Percentiles rank a stretch among this genome's conserved stretches.
Evolutionary conservation across 345 rosid genomes (phyloP).

Genomic region (Excoecaria cochinchinensis): DNA sequence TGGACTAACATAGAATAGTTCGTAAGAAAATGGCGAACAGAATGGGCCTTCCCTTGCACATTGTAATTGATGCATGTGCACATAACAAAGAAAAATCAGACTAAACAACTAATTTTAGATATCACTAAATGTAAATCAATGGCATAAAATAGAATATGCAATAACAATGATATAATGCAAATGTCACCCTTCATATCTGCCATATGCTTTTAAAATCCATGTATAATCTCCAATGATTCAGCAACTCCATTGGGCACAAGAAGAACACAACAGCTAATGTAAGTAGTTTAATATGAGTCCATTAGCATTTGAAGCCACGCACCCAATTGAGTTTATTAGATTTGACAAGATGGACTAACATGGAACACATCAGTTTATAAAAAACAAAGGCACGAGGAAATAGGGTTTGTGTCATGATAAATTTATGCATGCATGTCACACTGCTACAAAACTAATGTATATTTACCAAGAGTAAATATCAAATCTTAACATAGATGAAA

Average conservation of each 20-base stretch:
- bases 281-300: conserved; percentile 37
- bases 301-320: conserved; percentile 49
- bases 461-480: not conserved
- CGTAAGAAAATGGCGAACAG: no score
- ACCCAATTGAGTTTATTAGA: conserved; percentile 38
- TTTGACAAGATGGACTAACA: conserved; percentile 63
- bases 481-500: not conserved
- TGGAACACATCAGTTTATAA: not conserved
- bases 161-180: no score
- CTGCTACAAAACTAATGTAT: not conserved
- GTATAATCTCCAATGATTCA: conserved; percentile 27
- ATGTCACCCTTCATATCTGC: no score
- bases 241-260: conserved; percentile 9
- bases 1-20: conserved; percentile 28
- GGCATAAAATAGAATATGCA: no score
- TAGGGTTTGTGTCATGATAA: not conserved
- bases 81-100: no score
- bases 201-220: not conserved
- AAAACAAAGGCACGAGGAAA: not conserved
- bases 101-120: no score
- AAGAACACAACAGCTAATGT: conserved; percentile 20
- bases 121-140: no score
- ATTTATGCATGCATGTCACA: not conserved
- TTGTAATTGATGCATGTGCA: no score
- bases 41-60: no score